phyloP scores from a whole-genome alignment of 2,329 filamentous ascomycete species.

The Fusarium cyanostomum region DNA sequence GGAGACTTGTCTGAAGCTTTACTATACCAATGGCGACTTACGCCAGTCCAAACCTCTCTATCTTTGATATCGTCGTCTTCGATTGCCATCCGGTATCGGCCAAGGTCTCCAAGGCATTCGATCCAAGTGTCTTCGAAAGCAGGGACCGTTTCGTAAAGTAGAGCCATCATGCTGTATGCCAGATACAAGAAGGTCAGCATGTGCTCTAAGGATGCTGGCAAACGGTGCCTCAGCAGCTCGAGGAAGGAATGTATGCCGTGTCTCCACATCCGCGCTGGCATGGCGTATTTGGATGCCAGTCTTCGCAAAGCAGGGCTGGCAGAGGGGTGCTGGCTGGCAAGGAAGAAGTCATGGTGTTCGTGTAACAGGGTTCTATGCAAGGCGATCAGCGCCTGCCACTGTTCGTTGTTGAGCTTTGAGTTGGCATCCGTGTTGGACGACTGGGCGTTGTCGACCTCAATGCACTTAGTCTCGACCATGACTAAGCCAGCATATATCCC shows the following conservation, averaged over 20 bases:
- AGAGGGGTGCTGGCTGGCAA: constrained; percentile 86
- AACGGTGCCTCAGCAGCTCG: constrained; percentile 76
- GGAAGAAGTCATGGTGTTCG: constrained; percentile 86
- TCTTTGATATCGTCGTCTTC: constrained; percentile 82
- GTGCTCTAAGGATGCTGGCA: constrained; percentile 82
- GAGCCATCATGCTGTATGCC: constrained; percentile 88
- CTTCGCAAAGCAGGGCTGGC: constrained; percentile 73
- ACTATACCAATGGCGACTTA: constrained; percentile 85
- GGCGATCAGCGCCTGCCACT: constrained; percentile 86
- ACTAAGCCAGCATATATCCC: constrained; percentile 84
- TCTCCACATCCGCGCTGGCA: constrained; percentile 95
- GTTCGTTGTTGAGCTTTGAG: constrained; percentile 66
- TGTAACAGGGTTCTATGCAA: constrained; percentile 83
- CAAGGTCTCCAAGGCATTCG: constrained; percentile 88
- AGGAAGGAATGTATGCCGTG: constrained; percentile 90
- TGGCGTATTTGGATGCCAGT: constrained; percentile 82
- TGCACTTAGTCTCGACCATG: constrained; percentile 88
- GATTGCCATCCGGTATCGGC: constrained; percentile 87
- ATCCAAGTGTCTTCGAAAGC: constrained; percentile 91
- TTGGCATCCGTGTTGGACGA: constrained; percentile 55
- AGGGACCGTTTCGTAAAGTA: constrained; percentile 86
- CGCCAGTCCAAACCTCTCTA: constrained; percentile 81
- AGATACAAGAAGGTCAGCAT: constrained; percentile 93
- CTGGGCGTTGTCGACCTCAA: constrained; percentile 78
- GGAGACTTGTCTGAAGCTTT: constrained; percentile 82